These are phyloP conservation scores for Metschnikowia reukaufii DNA, from an alignment of 805 yeast genomes.

Conservation along the genomic window DNA sequence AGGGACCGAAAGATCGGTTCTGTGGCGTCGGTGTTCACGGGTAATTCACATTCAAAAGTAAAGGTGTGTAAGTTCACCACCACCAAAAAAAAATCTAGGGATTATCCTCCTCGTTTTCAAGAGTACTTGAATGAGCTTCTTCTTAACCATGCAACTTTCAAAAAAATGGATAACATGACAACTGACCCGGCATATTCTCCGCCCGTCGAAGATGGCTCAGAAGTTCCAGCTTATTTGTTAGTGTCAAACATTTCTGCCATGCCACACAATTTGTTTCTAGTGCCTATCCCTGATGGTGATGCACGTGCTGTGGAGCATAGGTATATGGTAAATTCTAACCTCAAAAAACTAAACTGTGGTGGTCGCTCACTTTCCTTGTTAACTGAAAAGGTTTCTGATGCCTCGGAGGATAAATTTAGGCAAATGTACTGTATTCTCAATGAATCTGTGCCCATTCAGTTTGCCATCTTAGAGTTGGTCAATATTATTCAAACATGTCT, in stretches of 20 bases:
- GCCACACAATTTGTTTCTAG: slow-evolving; percentile 69
- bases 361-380: slow-evolving; percentile 79
- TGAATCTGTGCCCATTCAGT: slow-evolving; percentile 51
- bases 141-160: slow-evolving; percentile 67
- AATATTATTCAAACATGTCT: slow-evolving; percentile 72
- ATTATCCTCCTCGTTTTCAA: slow-evolving; percentile 54
- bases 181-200: neutral
- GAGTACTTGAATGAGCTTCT: slow-evolving; percentile 65
- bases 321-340: slow-evolving; percentile 73
- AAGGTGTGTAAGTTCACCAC: slow-evolving; percentile 57
- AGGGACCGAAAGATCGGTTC: slow-evolving; percentile 65
- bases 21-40: slow-evolving; percentile 80
- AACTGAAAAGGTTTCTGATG: slow-evolving; percentile 64
- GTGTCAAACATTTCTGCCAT: slow-evolving; percentile 82
- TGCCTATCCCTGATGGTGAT: slow-evolving; percentile 68
- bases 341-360: slow-evolving; percentile 76
- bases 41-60: slow-evolving; percentile 66
- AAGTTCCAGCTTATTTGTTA: slow-evolving; percentile 47
- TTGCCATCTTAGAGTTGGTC: slow-evolving; percentile 74
- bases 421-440: slow-evolving; percentile 64
- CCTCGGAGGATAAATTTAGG: slow-evolving; percentile 78
- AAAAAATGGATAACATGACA: slow-evolving; percentile 35
- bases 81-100: slow-evolving; percentile 44
- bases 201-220: slow-evolving; percentile 14
- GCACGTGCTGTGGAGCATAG: slow-evolving; percentile 48